A percentile compares a stretch with the other conserved stretches of the same genome.
Conservation (phyloP, 495 filamentous ascomycete genomes). For the Sordaria brevicollis region DNA sequence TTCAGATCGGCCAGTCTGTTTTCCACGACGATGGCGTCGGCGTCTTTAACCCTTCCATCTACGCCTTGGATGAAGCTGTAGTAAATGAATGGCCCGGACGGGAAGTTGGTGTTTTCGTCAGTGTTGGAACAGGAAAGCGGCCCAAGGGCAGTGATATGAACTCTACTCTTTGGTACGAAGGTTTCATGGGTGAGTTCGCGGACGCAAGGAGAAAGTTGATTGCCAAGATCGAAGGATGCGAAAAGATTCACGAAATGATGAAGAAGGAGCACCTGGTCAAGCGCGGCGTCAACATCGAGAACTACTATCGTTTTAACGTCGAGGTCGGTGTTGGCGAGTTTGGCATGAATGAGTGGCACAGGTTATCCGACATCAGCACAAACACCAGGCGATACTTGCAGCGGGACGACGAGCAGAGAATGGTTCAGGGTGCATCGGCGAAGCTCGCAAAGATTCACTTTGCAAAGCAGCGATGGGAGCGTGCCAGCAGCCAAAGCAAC, state of each 20-base stretch:
- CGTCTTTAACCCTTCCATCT: constrained; percentile 81
- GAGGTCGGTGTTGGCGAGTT: constrained; percentile 97
- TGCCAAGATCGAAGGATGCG: constrained; percentile 87
- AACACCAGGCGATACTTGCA: constrained; percentile 78
- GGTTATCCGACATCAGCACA: constrained; percentile 85
- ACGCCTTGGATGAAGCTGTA: constrained; percentile 79
- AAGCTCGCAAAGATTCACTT: constrained; percentile 77
- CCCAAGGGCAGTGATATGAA: constrained; percentile 59
- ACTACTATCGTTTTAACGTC: constrained; percentile 96
- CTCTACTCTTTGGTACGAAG: constrained; percentile 81
- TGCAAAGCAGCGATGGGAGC: constrained; percentile 40
- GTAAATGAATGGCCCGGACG: constrained; percentile 91
- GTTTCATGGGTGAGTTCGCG: constrained; percentile 82
- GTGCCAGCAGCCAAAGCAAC: constrained; percentile 4
- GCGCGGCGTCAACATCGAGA: constrained; percentile 72
- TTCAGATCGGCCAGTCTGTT: constrained; percentile 82
- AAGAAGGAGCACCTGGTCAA: constrained; percentile 61
- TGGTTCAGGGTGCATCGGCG: constrained; percentile 64
- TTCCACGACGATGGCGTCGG: constrained; percentile 92
- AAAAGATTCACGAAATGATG: constrained; percentile 81
- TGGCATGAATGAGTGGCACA: constrained; percentile 97
- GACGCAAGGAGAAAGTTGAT: constrained; percentile 79
- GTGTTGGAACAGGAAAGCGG: constrained; percentile 84
- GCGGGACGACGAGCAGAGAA: constrained; percentile 58
- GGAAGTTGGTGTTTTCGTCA: constrained; percentile 81